These are phyloP conservation scores for Mycena albidolilacea DNA, from an alignment of 768 basidiomycete species.

Conservation along the genomic window DNA sequence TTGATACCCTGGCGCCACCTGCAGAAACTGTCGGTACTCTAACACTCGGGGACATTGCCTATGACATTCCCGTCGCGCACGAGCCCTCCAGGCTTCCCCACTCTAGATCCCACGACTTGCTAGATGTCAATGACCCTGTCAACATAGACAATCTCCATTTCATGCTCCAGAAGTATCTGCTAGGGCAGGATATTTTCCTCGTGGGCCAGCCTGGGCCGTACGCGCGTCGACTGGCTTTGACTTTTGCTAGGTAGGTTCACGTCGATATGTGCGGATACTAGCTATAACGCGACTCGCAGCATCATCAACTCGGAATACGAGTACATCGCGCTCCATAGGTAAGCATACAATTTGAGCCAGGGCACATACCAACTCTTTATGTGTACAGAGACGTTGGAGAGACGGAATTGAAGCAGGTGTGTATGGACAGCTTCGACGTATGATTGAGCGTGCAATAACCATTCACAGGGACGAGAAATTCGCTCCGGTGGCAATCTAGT, in stretches of 20 bases:
- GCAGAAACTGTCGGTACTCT: conserved; percentile 65
- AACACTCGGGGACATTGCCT: conserved; percentile 70
- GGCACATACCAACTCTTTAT: neutral
- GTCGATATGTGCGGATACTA: neutral
- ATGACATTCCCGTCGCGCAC: conserved; percentile 65
- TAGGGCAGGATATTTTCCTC: conserved; percentile 78
- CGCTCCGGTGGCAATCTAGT: conserved; percentile 71
- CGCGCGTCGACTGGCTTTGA: conserved; percentile 72
- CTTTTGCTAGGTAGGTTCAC: conserved; percentile 68
- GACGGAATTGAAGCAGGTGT: conserved; percentile 77
- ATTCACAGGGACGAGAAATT: conserved; percentile 70
- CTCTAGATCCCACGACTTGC: conserved; percentile 52
- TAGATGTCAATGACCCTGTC: conserved; percentile 67
- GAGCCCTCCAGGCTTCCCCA: conserved; percentile 66
- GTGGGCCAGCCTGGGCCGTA: conserved; percentile 79
- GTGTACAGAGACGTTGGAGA: conserved; percentile 72
- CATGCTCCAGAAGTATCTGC: conserved; percentile 76
- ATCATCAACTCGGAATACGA: conserved; percentile 79
- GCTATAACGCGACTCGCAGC: conserved; percentile 45
- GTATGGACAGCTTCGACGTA: conserved; percentile 16
- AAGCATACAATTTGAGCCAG: neutral
- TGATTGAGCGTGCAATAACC: neutral
- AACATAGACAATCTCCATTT: conserved; percentile 75
- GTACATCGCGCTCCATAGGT: conserved; percentile 70
- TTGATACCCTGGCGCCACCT: conserved; percentile 59